Conservation (phyloP, 176 grass and related monocot genomes). For the Paspalum vaginatum region DNA sequence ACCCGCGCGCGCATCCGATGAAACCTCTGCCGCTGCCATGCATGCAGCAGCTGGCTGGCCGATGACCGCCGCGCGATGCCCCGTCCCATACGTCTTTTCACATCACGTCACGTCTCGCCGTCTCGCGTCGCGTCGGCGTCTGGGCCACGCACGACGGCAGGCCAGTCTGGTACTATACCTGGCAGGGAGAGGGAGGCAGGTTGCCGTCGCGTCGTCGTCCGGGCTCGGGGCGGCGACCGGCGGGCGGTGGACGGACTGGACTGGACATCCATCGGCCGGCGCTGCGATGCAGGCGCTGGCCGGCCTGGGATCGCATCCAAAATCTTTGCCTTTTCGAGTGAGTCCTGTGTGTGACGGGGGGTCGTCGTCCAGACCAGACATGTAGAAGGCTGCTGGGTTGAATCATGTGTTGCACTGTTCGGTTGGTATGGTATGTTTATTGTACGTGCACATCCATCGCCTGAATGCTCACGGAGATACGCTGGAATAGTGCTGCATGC, state of each 20-base stretch:
- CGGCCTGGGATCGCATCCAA: not conserved
- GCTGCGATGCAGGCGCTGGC: too few relatives aligned
- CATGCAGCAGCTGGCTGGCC: too few relatives aligned
- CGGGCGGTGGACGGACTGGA: not conserved
- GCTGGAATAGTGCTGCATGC: too few relatives aligned
- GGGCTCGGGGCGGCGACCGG: not conserved
- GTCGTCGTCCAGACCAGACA: too few relatives aligned
- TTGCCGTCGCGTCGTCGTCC: not conserved
- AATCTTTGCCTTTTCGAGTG: constrained; percentile 1
- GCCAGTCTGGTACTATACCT: not conserved
- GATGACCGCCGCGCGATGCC: too few relatives aligned
- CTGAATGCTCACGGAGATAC: too few relatives aligned
- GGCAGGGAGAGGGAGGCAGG: not conserved
- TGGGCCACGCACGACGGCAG: not conserved
- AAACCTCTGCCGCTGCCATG: not conserved
- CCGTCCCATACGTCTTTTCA: constrained; percentile 35
- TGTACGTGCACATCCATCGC: too few relatives aligned
- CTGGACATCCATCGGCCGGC: not conserved
- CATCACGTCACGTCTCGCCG: not conserved
- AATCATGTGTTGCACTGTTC: too few relatives aligned
- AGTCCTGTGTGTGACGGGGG: constrained; percentile 7
- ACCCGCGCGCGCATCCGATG: not conserved
- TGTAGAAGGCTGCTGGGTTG: too few relatives aligned
- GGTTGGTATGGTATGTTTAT: too few relatives aligned
- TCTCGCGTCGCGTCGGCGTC: not conserved